Base-by-base conservation (phyloP, 1,284 basidiomycete genomes). In the Ustilago crameri region DNA sequence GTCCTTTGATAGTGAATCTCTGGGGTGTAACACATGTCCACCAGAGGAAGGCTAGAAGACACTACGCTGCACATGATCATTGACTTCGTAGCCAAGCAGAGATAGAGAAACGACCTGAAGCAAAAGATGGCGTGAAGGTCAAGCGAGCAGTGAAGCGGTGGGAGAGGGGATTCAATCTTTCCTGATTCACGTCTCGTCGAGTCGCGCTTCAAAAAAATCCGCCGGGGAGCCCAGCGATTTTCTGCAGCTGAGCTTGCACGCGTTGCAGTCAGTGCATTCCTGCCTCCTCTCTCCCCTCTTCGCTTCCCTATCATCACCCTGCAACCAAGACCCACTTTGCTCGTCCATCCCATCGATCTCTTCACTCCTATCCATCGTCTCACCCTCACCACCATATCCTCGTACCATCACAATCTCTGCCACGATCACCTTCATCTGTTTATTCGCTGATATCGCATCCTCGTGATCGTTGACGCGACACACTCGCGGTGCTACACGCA, bases 201-300 rank as follows among this genome's bases (percentile, higher is more conserved):
- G 58, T 50, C 51, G 20, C 37, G 57, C 38, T 17, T 54, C 37
- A 24, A 53, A 43, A 51, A 42, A 26, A 34, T 26, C 37, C 12
- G 24, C 24, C 26, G 49, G 51, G 14, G 41, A 50, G 48, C 55
- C 23, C 24, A 42, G 49, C 30, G 18, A 18, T 34, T 47, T 22
- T 26, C 32, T 44, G 26, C 32, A 38, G 35, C 30, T 30, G 30
- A 30, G 30, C 30, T 45, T 34, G 37, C 47, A 62, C 59, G 59
- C 59, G 59, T 62, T 60, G 46, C 47, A 32, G 41, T 41, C 32
- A 32, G 44, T 42, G 52, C 52, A 27, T 52, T 45, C 35, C n/a
- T 45, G 24, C 46, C 18, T 47, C 22, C 49, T 26, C 26, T 20
- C 42, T 44, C 18, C 20, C 23, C 22, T 45, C 26, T 54, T 32